Base-by-base conservation (phyloP, 2,329 filamentous ascomycete species). In the Aulographum hederae region DNA sequence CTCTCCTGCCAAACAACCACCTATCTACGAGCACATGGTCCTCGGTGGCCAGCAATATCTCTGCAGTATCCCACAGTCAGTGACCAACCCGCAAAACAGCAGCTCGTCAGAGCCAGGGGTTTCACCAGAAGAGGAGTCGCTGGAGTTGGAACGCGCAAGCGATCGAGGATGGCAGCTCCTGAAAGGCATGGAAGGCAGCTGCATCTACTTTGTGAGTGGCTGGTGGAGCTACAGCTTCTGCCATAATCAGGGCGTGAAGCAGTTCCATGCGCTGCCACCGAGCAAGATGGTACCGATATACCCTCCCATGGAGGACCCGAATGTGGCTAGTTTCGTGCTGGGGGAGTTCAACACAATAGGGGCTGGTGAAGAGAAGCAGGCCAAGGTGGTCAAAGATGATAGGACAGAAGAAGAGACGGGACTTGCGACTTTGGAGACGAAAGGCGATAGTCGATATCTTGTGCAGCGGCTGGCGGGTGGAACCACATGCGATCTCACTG, bases 221-320 rank as follows among this genome's bases (percentile, higher is more conserved):
- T 94, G 85, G 85, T 94, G 85, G 85, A 89, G 78, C 47, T 94
- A 94, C 55, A 78, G 76, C 43, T 93, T 93, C 53, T 94, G 85
- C 61, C 89, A 92, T 56, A 80, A 80, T 47, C 67, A 75, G 38
- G 73, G 86, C 39, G 75, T 94, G 38, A 78, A 80, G 45, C 85
- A 94, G 53, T 94, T 91, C 54, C 85, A 94, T 51, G 81, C 82
- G 28, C 58, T 86, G 36, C 69, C 81, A 1, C 71, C 72, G 2
- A 65, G 70, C 28, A 72, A 73, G 37, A 73, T 74, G 3, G 69
- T 78, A 8, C 67, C 70, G 2, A 54, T 61, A 18, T 74, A 70
- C 40, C 76, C 80, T 16, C 85, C 85, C 0, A 65, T 75, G 28
- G 75, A 80, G 43, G 85, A 94, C 43, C 73, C 74, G 0, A 65